Evolutionary conservation across 139 green algal species (phyloP), one percentile per base, ranked within the genome.

Genomic region (Micromonas pusilla): DNA sequence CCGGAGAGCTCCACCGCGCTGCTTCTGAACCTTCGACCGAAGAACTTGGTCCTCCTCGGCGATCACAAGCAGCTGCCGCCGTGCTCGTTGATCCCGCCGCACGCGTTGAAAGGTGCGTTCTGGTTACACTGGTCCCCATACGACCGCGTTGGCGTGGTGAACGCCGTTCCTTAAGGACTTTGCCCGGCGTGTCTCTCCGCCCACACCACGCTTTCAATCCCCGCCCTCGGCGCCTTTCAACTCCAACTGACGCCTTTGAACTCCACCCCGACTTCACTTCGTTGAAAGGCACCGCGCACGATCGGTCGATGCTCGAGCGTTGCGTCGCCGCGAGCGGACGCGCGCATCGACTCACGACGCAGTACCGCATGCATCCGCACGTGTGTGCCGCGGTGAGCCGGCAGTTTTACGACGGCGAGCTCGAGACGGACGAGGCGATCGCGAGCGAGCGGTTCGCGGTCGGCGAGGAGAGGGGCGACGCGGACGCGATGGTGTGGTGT

Each of bases 31-130:
- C 67, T 75, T 9, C 16, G 23, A 9, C 67, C 67, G 9, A 28
- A 32, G 23, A 75, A 75, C 23, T 19, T 75, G 23, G 33, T 75
- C 13, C 67, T 75, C 9, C 23, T 75, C 67, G 67, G 67, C 9
- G 67, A 75, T 19, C 67, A 75, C 67, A 75, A n/a, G 67, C 67
- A 75, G 67, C 67, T 75, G 67, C 67, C 67, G 6, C 67, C 67
- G 13, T 75, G 67, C 23, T 62, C 33, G 23, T 21, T 75, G 16
- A 19, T 75, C 5, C 67, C 67, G 9, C 67, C 67, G 9, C 67
- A 75, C 25, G 67, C 25, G 67, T 19, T 75, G 6, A n/a, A n/a
- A n/a, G n/a, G n/a, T n/a, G n/a, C n/a, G n/a, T n/a, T n/a, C n/a
- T n/a, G n/a, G n/a, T n/a, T n/a, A n/a, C n/a, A n/a, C n/a, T n/a